phyloP scores from a whole-genome alignment of 805 yeast genomes.

The Starmerella khaoyaiensis region DNA sequence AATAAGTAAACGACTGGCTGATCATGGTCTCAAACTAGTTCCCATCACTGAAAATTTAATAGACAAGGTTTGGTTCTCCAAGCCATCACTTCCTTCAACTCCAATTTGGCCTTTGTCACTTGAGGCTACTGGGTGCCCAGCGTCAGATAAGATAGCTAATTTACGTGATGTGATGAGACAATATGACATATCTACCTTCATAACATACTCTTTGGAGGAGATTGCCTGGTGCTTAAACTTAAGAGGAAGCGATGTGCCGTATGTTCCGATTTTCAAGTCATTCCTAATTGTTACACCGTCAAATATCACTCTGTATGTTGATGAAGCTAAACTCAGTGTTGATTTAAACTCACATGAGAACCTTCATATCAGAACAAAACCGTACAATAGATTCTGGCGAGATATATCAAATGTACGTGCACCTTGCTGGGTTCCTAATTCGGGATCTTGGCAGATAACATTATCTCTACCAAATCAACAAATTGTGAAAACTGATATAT shows the following conservation, averaged over 20 bases:
- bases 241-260: conserved; percentile 72
- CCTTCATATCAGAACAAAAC: neutral
- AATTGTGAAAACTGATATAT: conserved; percentile 33
- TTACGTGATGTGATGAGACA: conserved; percentile 24
- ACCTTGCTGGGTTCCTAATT: conserved; percentile 40
- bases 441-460: conserved; percentile 56
- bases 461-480: conserved; percentile 33
- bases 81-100: conserved; percentile 36
- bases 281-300: conserved; percentile 39
- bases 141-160: conserved; percentile 42
- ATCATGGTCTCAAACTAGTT: conserved; percentile 33
- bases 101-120: conserved; percentile 39
- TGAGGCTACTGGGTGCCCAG: conserved; percentile 53
- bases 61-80: conserved; percentile 57
- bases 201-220: conserved; percentile 67
- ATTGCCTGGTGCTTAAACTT: conserved; percentile 83
- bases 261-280: conserved; percentile 75
- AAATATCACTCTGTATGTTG: conserved; percentile 40
- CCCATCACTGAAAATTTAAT: conserved; percentile 53
- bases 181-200: conserved; percentile 31
- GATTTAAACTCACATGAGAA: conserved; percentile 13
- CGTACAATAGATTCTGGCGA: conserved; percentile 9
- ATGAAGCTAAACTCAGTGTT: conserved; percentile 20
- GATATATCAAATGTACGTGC: neutral
- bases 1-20: conserved; percentile 21